Evolutionary conservation across 2,329 filamentous ascomycete species (phyloP), one percentile per base, ranked within the genome.

Genomic region (Colletotrichum tamarilloi): DNA sequence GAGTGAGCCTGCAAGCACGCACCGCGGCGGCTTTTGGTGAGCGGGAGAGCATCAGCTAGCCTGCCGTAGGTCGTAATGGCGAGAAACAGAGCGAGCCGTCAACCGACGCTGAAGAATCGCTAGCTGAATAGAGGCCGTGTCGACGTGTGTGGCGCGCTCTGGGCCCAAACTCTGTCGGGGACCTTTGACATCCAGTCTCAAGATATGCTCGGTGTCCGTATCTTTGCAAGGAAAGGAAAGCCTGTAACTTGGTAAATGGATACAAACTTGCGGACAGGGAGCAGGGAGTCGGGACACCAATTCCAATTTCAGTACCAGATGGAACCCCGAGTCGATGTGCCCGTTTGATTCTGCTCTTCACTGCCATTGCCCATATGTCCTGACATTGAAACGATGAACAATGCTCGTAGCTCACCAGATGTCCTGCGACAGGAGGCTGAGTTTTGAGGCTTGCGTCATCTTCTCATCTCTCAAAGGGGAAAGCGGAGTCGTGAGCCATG

Each of bases 91-190:
- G 24, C 55, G 42, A 56, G 46, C 42, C 52, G 30, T 30, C 42
- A 42, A 26, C 65, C 57, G 38, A n/a, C 42, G 69, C 30, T 72
- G 69, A 72, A 72, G 69, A 72, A 68, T 56, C 16, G 14, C 65
- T 72, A 68, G 62, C 65, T 57, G 16, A 16, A 59, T n/a, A 49
- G 52, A 35, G 12, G 52, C 16, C 38, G 5, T n/a, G 11, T 53
- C 53, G 24, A 69, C 55, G 59, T 70, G 42, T 52, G 70, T 73
- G 70, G 59, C 59, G 59, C 42, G 42, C 42, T 49, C 38, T 28
- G 7, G 8, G 28, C 8, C 58, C 22, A 68, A 72, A 53, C n/a
- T 55, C n/a, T 57, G 57, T 52, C 55, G 64, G 56, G 32, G 49
- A 62, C 35, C 49, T 38, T 28, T 26, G 16, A 60, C 32, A 62